These are phyloP conservation scores for Amanita molliuscula DNA, from an alignment of 768 basidiomycete species.

Conservation along the genomic window DNA sequence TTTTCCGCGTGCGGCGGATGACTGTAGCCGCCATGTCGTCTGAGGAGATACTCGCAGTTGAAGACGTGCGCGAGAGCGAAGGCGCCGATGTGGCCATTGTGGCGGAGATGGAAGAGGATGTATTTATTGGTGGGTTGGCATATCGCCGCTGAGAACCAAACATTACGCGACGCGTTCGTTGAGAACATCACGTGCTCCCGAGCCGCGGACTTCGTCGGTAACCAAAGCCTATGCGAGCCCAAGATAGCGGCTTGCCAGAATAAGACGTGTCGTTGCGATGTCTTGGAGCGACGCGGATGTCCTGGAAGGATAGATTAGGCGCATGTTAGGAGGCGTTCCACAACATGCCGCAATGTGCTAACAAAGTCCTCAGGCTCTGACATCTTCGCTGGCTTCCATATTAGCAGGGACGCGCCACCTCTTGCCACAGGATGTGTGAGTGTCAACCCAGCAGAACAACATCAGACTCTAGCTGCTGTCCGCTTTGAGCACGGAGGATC, in stretches of 20 bases:
- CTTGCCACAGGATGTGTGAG: neutral
- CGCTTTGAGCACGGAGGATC: neutral
- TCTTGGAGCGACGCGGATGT: neutral
- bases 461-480: neutral
- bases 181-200: constrained; percentile 6
- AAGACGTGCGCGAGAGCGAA: constrained; percentile 45
- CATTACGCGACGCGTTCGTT: constrained; percentile 9
- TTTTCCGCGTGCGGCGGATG: constrained; percentile 54
- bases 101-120: constrained; percentile 2
- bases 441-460: neutral
- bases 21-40: constrained; percentile 28
- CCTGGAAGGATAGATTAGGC: neutral
- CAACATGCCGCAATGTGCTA: too few relatives aligned
- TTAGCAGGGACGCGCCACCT: neutral
- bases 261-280: neutral
- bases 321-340: neutral
- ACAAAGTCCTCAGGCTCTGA: neutral
- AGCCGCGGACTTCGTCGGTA: constrained; percentile 4
- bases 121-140: constrained; percentile 13
- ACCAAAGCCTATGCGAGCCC: neutral
- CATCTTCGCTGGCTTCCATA: neutral
- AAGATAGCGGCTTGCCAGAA: neutral
- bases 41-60: constrained; percentile 45
- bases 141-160: constrained; percentile 6
- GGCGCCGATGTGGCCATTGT: constrained; percentile 7